A percentile compares a stretch with the other conserved stretches of the same genome.
Evolutionary conservation across 176 grass and related monocot species (phyloP).

Genomic region (Cymbopogon citratus): DNA sequence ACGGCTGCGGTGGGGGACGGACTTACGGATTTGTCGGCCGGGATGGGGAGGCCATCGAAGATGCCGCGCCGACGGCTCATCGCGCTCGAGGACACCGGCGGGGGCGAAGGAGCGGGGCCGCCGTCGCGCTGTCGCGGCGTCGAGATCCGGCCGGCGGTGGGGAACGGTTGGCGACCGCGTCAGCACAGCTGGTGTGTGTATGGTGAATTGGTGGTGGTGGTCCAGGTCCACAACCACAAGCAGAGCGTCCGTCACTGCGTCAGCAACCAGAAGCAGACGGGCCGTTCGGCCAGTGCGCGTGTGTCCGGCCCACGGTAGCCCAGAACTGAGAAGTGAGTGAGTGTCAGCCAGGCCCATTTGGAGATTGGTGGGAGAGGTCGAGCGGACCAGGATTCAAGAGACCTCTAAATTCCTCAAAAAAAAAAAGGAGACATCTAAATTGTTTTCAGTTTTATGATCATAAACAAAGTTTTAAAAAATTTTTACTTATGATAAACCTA

Average conservation of each 20-base stretch:
- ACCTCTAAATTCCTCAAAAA: too few relatives aligned
- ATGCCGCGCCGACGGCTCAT: constrained; percentile 78
- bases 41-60: constrained; percentile 89
- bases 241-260: background rate
- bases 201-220: background rate
- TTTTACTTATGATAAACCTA: too few relatives aligned
- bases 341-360: too few relatives aligned
- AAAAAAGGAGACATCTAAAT: too few relatives aligned
- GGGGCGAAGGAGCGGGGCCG: background rate
- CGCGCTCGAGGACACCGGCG: background rate
- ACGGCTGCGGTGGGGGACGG: background rate
- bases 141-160: background rate
- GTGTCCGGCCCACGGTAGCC: background rate
- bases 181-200: background rate
- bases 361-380: too few relatives aligned
- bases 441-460: too few relatives aligned
- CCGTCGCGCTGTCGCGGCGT: background rate
- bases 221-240: background rate
- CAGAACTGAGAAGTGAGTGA: background rate
- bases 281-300: background rate
- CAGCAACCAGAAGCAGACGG: background rate
- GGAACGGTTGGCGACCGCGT: background rate
- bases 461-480: too few relatives aligned
- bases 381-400: too few relatives aligned
- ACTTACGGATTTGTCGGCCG: constrained; percentile 79